phyloP scores from a whole-genome alignment of 306 rosid genomes.

The Prunus fruticosa region DNA sequence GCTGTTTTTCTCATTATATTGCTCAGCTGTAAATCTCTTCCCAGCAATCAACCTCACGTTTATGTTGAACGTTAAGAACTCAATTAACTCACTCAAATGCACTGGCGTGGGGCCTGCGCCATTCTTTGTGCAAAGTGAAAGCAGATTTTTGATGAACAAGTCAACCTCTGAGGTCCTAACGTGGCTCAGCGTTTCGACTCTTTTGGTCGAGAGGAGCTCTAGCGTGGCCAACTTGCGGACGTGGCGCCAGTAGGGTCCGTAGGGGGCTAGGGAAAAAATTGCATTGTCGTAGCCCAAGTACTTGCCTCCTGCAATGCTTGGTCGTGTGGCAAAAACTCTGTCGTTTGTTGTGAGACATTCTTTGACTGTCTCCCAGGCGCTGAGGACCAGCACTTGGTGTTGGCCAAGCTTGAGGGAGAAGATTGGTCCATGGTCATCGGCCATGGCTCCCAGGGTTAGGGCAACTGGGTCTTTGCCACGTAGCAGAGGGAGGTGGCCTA shows the following conservation, averaged over 20 bases:
- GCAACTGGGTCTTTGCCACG: conserved; percentile 6
- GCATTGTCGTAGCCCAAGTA: conserved; percentile 28
- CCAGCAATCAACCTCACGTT: conserved; percentile 44
- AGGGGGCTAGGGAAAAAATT: conserved; percentile 43
- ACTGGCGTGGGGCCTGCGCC: not conserved
- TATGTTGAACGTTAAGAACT: conserved; percentile 50
- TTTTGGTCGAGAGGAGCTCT: conserved; percentile 26
- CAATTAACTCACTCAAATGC: conserved; percentile 34
- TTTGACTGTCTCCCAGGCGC: conserved; percentile 18
- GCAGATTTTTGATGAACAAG: conserved; percentile 37
- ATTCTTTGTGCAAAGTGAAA: not conserved
- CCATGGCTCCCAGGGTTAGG: conserved; percentile 22
- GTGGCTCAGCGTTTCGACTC: conserved; percentile 37
- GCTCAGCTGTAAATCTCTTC: conserved; percentile 34
- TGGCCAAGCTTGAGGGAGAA: conserved; percentile 24
- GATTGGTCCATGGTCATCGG: conserved; percentile 29
- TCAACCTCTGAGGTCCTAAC: conserved; percentile 31
- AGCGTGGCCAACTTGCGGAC: conserved; percentile 43
- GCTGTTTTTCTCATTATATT: conserved; percentile 1
- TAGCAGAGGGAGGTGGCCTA: conserved; percentile 33
- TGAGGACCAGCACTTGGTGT: conserved; percentile 12
- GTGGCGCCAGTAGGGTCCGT: conserved; percentile 63
- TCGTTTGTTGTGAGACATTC: conserved; percentile 32
- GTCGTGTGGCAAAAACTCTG: conserved; percentile 24
- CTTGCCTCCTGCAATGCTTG: conserved; percentile 18